These are phyloP conservation scores for Albizia julibrissin DNA, from an alignment of 306 rosid genomes.

Conservation along the genomic window DNA sequence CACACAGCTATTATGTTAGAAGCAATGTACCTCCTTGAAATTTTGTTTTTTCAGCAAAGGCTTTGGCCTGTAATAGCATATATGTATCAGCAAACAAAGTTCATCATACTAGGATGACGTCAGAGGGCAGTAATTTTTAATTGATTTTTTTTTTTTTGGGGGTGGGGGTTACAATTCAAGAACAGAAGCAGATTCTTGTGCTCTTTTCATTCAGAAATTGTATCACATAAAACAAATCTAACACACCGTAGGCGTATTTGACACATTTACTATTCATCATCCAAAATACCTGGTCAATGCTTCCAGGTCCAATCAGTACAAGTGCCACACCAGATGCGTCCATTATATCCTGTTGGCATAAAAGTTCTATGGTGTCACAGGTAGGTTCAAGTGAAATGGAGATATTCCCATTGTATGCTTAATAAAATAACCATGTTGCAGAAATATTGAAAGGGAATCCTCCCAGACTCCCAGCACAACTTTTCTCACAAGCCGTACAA, in stretches of 20 bases:
- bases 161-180: neutral
- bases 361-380: constrained; percentile 15
- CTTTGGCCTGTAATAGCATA: constrained; percentile 58
- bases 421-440: neutral
- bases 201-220: neutral
- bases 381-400: neutral
- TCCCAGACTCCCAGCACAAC: neutral
- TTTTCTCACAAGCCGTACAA: neutral
- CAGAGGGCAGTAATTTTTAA: constrained; percentile 12
- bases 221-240: constrained; percentile 6
- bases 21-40: constrained; percentile 79
- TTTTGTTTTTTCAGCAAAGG: constrained; percentile 74
- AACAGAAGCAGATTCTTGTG: neutral
- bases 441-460: neutral
- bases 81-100: constrained; percentile 25
- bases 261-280: neutral
- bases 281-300: constrained; percentile 66
- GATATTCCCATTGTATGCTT: neutral
- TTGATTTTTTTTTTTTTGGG: neutral
- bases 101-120: constrained; percentile 8
- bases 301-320: constrained; percentile 93
- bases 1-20: constrained; percentile 9
- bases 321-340: constrained; percentile 88
- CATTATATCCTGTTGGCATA: constrained; percentile 67
- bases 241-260: neutral